Base-by-base conservation (phyloP, 192 early-diverging fungal genomes). In the Phlyctochytrium planicorne region DNA sequence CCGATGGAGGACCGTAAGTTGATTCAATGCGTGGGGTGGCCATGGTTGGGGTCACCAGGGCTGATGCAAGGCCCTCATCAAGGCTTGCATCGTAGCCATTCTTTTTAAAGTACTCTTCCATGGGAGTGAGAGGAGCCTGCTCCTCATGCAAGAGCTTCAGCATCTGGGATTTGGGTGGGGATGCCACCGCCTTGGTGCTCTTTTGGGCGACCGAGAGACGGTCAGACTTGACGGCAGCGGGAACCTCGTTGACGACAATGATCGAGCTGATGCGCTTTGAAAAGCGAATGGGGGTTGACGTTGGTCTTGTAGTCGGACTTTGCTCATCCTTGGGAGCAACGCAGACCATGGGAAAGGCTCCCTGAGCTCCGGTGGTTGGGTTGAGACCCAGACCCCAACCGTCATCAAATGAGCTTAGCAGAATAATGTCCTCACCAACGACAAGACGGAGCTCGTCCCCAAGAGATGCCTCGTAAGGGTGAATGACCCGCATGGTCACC, bases 301-400 rank as follows among this genome's bases (percentile, higher is more conserved):
- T 6, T 20, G 40, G 20, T 20, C 10, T 6, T 20, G 40, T 6
- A 6, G 10, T 47, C 6, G 40, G 10, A 20, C 40, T 20, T 14
- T 12, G 14, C 55, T 14, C 55, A 10, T 27, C 25, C 14, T 17
- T 24, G 2, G 4, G 40, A 30, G 31, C 66, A 17, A 77, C 75
- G 56, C 75, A 77, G 1, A 74, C 75, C 60, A 77, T 32, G 2
- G 75, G 75, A 40, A 77, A 74, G 17, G 73, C 59, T 14, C 75
- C 75, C 24, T 65, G 62, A 35, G 73, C 55, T 47, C 64, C 63
- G 12, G 55, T 67, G 0, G 4, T 52, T 25, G 60, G 60, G 20
- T 52, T 52, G 20, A 62, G 53, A n/a, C 75, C 67, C 23, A 75
- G 53, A 23, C 55, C 75, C 77, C 77, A 78, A 20, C 75, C 77